Evolutionary conservation across 306 rosid genomes (phyloP).

Genomic region (Urtica urens): DNA sequence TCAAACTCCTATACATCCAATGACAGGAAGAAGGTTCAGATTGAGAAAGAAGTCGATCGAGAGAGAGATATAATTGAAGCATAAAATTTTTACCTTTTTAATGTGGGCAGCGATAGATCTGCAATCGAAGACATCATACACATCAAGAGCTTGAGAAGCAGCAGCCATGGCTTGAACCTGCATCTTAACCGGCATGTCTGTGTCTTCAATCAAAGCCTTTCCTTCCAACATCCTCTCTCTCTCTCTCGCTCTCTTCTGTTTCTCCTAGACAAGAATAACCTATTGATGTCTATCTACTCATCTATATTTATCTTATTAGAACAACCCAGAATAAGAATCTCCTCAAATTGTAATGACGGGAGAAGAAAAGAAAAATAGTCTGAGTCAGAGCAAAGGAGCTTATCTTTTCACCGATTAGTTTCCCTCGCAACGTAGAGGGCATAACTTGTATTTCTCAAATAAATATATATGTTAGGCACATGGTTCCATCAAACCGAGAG

Average conservation of each 20-base stretch:
- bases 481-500: constrained; percentile 14
- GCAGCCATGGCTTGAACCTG: constrained; percentile 90
- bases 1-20: constrained; percentile 61
- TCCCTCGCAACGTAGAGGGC: constrained; percentile 18
- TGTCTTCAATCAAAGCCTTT: constrained; percentile 66
- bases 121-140: constrained; percentile 76
- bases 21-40: background rate
- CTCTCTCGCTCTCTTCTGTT: background rate
- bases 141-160: constrained; percentile 93
- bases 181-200: constrained; percentile 94
- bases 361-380: background rate
- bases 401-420: background rate
- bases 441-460: too few species aligned
- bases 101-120: constrained; percentile 92
- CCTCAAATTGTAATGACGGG: background rate
- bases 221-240: constrained; percentile 74
- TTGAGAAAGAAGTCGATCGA: background rate
- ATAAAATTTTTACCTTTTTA: constrained; percentile 42
- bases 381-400: background rate
- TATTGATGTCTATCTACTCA: background rate
- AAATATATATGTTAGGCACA: constrained; percentile 20
- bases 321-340: too few species aligned
- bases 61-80: constrained; percentile 1
- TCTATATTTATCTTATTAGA: constrained; percentile 10
- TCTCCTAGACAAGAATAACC: background rate